phyloP scores from a whole-genome alignment of 164 flowering plant species.

The Magnolia sinica region DNA sequence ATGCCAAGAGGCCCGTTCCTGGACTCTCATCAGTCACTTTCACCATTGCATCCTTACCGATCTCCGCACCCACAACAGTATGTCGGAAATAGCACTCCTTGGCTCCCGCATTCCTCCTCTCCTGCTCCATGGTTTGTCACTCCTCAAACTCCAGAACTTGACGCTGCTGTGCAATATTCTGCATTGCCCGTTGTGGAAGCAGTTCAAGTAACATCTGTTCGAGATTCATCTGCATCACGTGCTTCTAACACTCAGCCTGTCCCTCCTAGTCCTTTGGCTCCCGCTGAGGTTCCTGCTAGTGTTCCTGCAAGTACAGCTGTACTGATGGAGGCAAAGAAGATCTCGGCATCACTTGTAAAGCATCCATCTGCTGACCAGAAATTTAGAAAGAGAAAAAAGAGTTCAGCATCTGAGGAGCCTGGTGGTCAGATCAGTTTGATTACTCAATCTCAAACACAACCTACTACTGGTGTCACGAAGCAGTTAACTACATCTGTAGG shows the following conservation, averaged over 20 bases:
- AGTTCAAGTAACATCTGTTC: constrained; percentile 51
- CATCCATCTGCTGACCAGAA: constrained; percentile 42
- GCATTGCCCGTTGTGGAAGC: constrained; percentile 52
- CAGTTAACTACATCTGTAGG: constrained; percentile 34
- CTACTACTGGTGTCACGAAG: constrained; percentile 21
- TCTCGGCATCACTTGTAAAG: constrained; percentile 28
- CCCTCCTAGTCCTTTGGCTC: constrained; percentile 32
- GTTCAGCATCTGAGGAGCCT: constrained; percentile 36
- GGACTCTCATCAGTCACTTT: constrained; percentile 53
- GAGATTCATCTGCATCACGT: constrained; percentile 42
- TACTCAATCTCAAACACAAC: constrained; percentile 33
- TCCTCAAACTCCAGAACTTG: constrained; percentile 49
- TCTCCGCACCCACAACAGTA: constrained; percentile 54
- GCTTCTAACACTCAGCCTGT: constrained; percentile 36
- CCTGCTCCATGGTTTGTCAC: constrained; percentile 61
- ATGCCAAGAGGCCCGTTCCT: constrained; percentile 40
- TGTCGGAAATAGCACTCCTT: constrained; percentile 48
- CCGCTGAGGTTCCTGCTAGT: constrained; percentile 28
- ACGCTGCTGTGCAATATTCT: constrained; percentile 39
- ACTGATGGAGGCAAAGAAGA: constrained; percentile 32
- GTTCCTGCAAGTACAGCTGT: constrained; percentile 37
- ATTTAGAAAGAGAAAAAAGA: constrained; percentile 71
- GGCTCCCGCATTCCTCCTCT: constrained; percentile 64
- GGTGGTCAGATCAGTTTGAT: constrained; percentile 29
- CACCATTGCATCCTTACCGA: constrained; percentile 66